phyloP scores from a whole-genome alignment of 768 basidiomycete genomes.

The Xanthoconium purpureum region DNA sequence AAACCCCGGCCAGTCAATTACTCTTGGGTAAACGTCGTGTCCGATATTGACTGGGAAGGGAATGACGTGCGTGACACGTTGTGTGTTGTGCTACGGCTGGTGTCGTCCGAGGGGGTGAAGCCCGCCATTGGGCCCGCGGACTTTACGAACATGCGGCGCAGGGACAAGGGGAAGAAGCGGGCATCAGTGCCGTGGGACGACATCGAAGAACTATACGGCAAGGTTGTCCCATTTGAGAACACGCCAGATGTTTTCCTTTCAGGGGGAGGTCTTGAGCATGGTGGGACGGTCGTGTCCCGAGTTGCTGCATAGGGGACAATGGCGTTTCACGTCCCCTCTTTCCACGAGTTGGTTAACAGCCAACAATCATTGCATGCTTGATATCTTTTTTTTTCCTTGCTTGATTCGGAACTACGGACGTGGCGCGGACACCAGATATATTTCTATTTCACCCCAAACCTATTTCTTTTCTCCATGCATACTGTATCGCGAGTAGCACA shows the following conservation, averaged over 20 bases:
- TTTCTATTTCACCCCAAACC: slow-evolving; percentile 7
- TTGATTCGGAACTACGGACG: background rate
- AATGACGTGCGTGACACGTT: slow-evolving; percentile 61
- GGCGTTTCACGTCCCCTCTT: background rate
- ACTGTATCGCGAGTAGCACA: slow-evolving; percentile 11
- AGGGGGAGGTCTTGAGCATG: slow-evolving; percentile 29
- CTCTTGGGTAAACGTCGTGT: slow-evolving; percentile 76
- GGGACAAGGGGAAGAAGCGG: slow-evolving; percentile 30
- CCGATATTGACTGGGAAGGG: slow-evolving; percentile 84
- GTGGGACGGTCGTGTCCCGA: slow-evolving; percentile 37
- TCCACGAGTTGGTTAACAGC: background rate
- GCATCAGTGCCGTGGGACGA: slow-evolving; percentile 9
- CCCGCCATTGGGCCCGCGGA: slow-evolving; percentile 25
- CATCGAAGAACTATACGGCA: slow-evolving; percentile 23
- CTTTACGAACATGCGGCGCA: slow-evolving; percentile 16
- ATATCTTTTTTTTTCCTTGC: background rate
- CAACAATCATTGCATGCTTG: background rate
- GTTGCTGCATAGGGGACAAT: slow-evolving; percentile 25
- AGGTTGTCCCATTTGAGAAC: slow-evolving; percentile 35
- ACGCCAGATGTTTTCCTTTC: slow-evolving; percentile 32
- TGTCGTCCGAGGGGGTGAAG: slow-evolving; percentile 32
- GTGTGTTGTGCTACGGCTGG: slow-evolving; percentile 38
- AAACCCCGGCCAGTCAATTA: slow-evolving; percentile 57
- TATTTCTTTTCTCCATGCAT: slow-evolving; percentile 4
- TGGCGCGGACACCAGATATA: slow-evolving; percentile 16